phyloP scores from a whole-genome alignment of 331 rosid species.

The Cydonia oblonga region DNA sequence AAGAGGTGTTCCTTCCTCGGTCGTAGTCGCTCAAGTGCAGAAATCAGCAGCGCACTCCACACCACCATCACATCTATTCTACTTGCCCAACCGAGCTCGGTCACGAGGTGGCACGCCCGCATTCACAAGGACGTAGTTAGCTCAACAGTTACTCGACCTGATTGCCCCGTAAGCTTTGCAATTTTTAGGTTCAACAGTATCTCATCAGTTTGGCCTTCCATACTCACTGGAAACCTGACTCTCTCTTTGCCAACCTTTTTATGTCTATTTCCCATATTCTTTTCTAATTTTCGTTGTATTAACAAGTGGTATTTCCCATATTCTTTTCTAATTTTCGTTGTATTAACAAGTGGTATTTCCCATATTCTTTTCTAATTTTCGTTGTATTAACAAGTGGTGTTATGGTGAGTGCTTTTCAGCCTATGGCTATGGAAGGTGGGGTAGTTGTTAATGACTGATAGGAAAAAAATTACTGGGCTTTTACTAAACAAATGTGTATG shows the following conservation, averaged over 20 bases:
- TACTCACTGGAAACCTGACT: not conserved
- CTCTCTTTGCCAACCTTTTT: not conserved
- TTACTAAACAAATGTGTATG: not conserved
- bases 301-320: not conserved
- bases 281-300: not conserved
- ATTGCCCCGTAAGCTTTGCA: not conserved
- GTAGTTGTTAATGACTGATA: not conserved
- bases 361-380: not conserved
- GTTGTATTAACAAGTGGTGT: not conserved
- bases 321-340: too few species aligned
- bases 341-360: too few species aligned
- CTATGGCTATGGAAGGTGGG: not conserved
- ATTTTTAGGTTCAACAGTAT: not conserved
- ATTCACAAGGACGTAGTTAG: too few species aligned
- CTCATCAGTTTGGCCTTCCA: not conserved
- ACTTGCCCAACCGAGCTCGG: too few species aligned
- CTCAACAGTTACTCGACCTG: too few species aligned
- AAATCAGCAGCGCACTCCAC: fast-evolving
- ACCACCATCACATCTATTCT: too few species aligned
- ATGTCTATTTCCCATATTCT: not conserved
- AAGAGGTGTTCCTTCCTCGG: too few species aligned
- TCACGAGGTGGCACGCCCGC: too few species aligned
- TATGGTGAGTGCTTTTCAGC: not conserved
- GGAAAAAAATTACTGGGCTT: not conserved
- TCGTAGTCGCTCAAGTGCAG: too few species aligned